Evolutionary conservation across 2,329 filamentous ascomycete species (phyloP).

Genomic region (Colletotrichum godetiae): DNA sequence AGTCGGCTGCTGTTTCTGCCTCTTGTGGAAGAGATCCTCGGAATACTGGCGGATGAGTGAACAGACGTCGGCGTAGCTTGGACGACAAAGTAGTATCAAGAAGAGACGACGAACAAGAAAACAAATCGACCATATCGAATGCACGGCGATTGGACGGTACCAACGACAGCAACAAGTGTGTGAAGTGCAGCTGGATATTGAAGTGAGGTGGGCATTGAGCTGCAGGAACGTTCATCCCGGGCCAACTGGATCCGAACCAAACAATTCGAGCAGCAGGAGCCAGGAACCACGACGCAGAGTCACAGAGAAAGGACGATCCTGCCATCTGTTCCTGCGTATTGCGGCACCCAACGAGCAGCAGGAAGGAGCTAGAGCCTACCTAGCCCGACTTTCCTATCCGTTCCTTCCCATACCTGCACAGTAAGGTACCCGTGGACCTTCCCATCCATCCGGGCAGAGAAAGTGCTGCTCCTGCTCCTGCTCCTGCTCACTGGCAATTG

Average conservation of each 20-base stretch:
- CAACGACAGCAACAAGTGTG: background rate
- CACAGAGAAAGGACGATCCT: background rate
- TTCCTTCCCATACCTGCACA: too few species aligned
- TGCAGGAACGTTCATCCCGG: slow-evolving; percentile 4
- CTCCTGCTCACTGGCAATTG: too few species aligned
- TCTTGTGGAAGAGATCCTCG: background rate
- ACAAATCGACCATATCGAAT: background rate
- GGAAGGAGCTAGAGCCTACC: background rate
- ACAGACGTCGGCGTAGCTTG: background rate
- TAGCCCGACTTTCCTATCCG: background rate
- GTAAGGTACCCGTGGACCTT: too few species aligned
- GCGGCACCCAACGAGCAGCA: background rate
- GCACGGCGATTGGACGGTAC: background rate
- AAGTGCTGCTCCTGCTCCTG: background rate
- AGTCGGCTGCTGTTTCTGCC: background rate
- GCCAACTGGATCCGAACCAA: slow-evolving; percentile 3
- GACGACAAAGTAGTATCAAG: background rate
- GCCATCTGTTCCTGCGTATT: background rate
- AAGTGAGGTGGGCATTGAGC: background rate
- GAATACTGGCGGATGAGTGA: background rate
- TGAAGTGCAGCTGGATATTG: background rate
- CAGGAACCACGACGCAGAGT: background rate
- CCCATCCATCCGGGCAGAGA: background rate
- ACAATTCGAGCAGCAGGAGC: background rate
- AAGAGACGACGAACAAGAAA: background rate